phyloP scores from a whole-genome alignment of 768 basidiomycete species.

The Mycena capillaripes region DNA sequence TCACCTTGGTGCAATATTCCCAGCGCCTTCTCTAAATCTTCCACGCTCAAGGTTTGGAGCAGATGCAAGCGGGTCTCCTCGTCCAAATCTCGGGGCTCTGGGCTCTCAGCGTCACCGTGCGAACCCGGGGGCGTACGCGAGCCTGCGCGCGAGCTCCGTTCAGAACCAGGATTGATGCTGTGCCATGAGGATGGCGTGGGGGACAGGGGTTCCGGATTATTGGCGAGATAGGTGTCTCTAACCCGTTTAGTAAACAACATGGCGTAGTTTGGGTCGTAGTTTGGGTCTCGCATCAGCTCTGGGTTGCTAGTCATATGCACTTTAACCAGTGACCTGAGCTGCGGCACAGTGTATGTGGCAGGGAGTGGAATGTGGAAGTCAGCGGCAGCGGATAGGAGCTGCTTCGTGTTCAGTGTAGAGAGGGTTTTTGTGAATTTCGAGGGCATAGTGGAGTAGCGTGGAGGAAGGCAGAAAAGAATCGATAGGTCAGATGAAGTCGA shows the following conservation, averaged over 20 bases:
- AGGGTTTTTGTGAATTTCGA: not conserved
- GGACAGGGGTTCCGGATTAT: not conserved
- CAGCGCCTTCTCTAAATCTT: not conserved
- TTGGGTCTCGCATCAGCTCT: not conserved
- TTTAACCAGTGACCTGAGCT: not conserved
- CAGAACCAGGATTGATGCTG: not conserved
- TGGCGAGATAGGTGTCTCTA: not conserved
- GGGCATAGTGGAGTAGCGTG: not conserved
- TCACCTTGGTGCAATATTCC: not conserved
- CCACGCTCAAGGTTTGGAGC: not conserved
- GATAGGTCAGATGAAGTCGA: too few relatives aligned
- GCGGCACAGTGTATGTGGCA: not conserved
- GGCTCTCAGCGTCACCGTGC: not conserved
- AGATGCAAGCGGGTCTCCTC: not conserved
- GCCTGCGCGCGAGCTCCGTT: not conserved
- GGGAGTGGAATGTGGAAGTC: not conserved
- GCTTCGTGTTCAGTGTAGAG: not conserved
- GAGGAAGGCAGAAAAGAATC: too few relatives aligned
- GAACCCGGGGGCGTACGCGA: not conserved
- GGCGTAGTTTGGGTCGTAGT: too few relatives aligned
- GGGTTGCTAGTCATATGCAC: not conserved
- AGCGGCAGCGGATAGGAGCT: not conserved
- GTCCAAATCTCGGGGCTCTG: not conserved
- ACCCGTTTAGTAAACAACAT: not conserved
- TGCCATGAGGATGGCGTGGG: not conserved